Evolutionary conservation across 768 basidiomycete species (phyloP).

Genomic region (Agaricus sinodeliciosus): DNA sequence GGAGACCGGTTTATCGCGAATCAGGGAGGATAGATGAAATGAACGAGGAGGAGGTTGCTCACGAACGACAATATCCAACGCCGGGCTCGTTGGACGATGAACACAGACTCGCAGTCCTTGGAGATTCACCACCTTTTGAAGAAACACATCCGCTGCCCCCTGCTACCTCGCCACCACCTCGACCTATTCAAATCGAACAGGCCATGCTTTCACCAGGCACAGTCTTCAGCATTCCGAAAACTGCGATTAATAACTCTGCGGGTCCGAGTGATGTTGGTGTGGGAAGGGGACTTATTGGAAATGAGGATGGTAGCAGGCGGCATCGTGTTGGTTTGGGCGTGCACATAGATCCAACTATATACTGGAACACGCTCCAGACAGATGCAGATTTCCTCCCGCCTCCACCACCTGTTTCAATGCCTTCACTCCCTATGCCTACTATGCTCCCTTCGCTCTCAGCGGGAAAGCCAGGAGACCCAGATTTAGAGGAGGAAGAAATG

Average conservation of each 20-base stretch:
- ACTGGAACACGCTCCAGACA: not conserved
- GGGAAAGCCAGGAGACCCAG: not conserved
- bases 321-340: not conserved
- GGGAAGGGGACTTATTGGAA: not conserved
- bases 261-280: constrained; percentile 8
- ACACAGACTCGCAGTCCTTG: not conserved
- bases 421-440: not conserved
- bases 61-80: constrained; percentile 9
- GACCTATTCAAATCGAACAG: constrained; percentile 12
- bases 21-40: constrained; percentile 26
- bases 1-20: constrained; percentile 17
- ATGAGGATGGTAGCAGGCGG: not conserved
- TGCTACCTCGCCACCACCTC: constrained; percentile 20
- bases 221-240: constrained; percentile 19
- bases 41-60: constrained; percentile 16
- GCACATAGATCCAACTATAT: not conserved
- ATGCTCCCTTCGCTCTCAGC: not conserved
- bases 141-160: constrained; percentile 12
- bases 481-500: not conserved
- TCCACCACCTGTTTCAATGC: not conserved
- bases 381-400: not conserved
- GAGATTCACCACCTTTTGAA: constrained; percentile 8
- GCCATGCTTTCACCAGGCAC: constrained; percentile 10
- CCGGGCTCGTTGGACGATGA: constrained; percentile 5
- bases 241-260: constrained; percentile 13